phyloP scores from a whole-genome alignment of 306 rosid genomes.

The Citrullus colocynthis region DNA sequence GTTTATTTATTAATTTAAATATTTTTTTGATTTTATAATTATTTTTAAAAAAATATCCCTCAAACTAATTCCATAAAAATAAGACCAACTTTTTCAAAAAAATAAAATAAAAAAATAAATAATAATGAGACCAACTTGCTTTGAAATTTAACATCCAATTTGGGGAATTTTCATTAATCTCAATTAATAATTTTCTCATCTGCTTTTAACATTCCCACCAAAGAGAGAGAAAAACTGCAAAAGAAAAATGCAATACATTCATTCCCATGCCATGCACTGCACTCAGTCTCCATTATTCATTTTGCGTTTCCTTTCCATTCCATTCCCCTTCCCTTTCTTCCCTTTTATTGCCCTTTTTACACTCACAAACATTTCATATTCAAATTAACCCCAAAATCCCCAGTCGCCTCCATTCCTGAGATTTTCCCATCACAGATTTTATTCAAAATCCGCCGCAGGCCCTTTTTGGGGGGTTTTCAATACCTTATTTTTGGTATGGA shows the following conservation, averaged over 20 bases:
- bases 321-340: not conserved
- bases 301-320: not conserved
- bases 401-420: not conserved
- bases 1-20: no score
- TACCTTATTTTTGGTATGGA: not conserved
- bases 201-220: not conserved
- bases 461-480: not conserved
- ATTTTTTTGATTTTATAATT: no score
- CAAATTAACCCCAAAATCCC: not conserved
- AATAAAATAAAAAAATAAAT: no score
- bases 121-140: no score
- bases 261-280: slow-evolving; percentile 1
- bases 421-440: not conserved
- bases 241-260: not conserved
- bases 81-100: no score
- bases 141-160: no score
- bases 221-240: not conserved
- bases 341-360: not conserved
- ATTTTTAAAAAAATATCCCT: no score
- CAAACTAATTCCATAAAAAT: no score
- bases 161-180: not conserved
- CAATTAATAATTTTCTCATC: not conserved
- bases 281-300: not conserved
- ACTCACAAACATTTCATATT: not conserved
- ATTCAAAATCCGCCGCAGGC: not conserved